Percentiles rank a stretch among this genome's conserved stretches.
Conservation (phyloP, 2,329 filamentous ascomycete species). For the Curvularia verruculosa region DNA sequence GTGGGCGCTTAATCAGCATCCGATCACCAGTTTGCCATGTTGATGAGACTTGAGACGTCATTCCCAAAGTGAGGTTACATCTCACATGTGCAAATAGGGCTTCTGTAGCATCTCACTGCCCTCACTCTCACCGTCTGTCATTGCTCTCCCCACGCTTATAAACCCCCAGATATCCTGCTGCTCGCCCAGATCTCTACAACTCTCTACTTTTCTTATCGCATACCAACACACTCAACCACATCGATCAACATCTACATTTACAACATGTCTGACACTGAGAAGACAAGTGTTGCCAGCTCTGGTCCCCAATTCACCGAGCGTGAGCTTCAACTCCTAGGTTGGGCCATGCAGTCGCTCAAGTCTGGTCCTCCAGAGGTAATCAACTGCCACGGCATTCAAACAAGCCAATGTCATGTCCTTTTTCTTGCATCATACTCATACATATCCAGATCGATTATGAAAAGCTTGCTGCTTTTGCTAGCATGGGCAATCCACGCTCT, state of each 20-base stretch:
- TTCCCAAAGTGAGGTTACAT: slow-evolving; percentile 12
- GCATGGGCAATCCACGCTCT: slow-evolving; percentile 48
- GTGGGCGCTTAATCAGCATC: background rate
- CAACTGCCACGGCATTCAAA: background rate
- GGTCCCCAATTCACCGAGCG: slow-evolving; percentile 41
- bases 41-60: background rate
- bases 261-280: slow-evolving; percentile 39
- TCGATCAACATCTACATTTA: background rate
- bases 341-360: slow-evolving; percentile 48
- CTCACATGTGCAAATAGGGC: background rate
- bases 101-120: slow-evolving; percentile 2
- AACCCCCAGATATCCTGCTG: background rate
- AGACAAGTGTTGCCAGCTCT: slow-evolving; percentile 14
- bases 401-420: background rate
- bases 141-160: slow-evolving; percentile 11
- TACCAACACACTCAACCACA: background rate
- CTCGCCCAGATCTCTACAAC: background rate
- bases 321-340: slow-evolving; percentile 44
- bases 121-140: slow-evolving; percentile 21
- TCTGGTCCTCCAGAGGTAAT: slow-evolving; percentile 45
- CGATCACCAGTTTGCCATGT: background rate
- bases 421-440: slow-evolving; percentile 10
- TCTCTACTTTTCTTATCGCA: background rate
- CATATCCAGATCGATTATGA: slow-evolving; percentile 46
- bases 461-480: slow-evolving; percentile 43